Conservation (phyloP, 768 basidiomycete species). For the Chlorophyllum brunneum region DNA sequence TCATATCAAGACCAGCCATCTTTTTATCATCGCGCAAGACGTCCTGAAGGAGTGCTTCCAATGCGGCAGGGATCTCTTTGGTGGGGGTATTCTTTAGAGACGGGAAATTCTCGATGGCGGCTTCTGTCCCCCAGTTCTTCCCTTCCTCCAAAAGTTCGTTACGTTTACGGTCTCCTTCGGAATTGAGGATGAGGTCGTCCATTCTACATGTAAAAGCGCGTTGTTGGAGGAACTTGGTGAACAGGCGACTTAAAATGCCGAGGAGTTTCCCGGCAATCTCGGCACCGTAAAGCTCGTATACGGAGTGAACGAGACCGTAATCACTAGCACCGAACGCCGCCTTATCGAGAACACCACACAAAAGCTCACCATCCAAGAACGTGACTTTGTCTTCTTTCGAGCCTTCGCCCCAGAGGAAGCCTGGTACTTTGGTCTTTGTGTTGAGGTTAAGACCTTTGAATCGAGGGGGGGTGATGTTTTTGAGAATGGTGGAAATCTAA, state of each 20-base stretch:
- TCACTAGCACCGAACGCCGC: conserved; percentile 95
- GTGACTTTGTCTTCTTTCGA: conserved; percentile 83
- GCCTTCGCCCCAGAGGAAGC: conserved; percentile 77
- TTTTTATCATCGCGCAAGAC: conserved; percentile 93
- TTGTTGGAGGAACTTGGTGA: conserved; percentile 96
- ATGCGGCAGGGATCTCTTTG: conserved; percentile 50
- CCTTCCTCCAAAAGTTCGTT: conserved; percentile 63
- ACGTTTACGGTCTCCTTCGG: conserved; percentile 71
- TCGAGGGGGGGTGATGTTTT: conserved; percentile 82
- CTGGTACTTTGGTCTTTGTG: conserved; percentile 87
- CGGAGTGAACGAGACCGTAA: conserved; percentile 95
- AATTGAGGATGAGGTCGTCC: conserved; percentile 93
- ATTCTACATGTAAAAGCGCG: conserved; percentile 98
- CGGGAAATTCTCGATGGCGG: conserved; percentile 88
- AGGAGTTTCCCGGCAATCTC: conserved; percentile 87
- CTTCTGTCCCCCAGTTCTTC: conserved; percentile 73
- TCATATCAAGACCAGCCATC: conserved; percentile 95
- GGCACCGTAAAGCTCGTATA: conserved; percentile 93
- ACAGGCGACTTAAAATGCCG: conserved; percentile 87
- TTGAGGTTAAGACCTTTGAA: conserved; percentile 81
- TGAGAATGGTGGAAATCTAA: conserved; percentile 90
- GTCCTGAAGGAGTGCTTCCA: conserved; percentile 77
- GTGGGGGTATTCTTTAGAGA: conserved; percentile 52
- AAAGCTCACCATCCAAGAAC: conserved; percentile 89
- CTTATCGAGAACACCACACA: conserved; percentile 95